Base-by-base conservation (phyloP, 805 yeast species). In the Diddensiella transvaalensis region DNA sequence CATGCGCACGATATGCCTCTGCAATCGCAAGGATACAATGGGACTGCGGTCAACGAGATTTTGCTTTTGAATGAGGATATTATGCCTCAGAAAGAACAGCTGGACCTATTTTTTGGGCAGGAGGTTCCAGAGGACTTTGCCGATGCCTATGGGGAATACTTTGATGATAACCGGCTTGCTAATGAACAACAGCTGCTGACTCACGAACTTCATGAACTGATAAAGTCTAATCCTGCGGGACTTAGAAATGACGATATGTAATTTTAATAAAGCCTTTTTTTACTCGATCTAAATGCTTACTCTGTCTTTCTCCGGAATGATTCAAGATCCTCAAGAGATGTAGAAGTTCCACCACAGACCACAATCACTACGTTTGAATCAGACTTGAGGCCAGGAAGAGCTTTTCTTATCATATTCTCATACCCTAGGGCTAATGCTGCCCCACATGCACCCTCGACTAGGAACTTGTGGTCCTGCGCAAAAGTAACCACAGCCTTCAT, bases 391-490 rank as follows among this genome's bases (percentile, higher is more conserved):
- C 42, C 44, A 1, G 54, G 49, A 22, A 54, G 24, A 2, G 42
- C 37, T 2, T 40, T 22, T 11, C n/a, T 13, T 6, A 55, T 45
- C 24, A 40, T 42, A 6, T 49, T 44, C 4, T 36, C 47, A 40
- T 56, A 56, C 4, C 39, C 35, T 6, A 47, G 49, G 19, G 81
- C 73, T 29, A 82, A 58, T 0, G 85, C 75, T 2, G 85, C 85
- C 10, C 87, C 87, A 62, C 87, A 82, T 0, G 87, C 87, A 0
- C 86, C 85, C 58, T 82, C 87, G 0, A 80, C 77, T 15, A 78
- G 63, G 42, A 68, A 64, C 40, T 74, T 74, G 47, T 69, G 75
- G 44, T 75, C 76, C 1, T 71, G 61, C 2, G 78, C 74, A 53
- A 72, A 78, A 23, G 61, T 65, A 15, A 76, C 56, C 44, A 79